Evolutionary conservation across 345 rosid genomes (phyloP).

Genomic region (Syzygium aromaticum): DNA sequence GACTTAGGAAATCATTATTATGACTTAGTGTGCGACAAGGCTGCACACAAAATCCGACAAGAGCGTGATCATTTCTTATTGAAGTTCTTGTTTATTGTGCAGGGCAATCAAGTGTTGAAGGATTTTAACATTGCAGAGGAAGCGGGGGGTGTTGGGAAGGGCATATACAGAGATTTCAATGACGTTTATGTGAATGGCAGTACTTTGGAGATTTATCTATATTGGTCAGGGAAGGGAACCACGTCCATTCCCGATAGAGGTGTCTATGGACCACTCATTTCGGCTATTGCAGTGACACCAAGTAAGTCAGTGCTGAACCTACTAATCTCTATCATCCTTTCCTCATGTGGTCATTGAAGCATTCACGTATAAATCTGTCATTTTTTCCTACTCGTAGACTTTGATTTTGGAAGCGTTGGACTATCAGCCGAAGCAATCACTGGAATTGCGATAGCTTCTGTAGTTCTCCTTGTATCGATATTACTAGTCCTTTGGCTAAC

Average conservation of each 20-base stretch:
- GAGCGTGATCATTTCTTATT: not conserved
- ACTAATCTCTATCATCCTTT: not conserved
- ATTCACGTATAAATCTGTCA: fast-evolving
- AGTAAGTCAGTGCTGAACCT: slow-evolving; percentile 29
- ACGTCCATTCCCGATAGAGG: slow-evolving; percentile 50
- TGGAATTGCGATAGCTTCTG: slow-evolving; percentile 56
- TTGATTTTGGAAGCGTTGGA: slow-evolving; percentile 43
- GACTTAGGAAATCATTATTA: too few relatives aligned
- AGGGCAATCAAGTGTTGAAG: slow-evolving; percentile 46
- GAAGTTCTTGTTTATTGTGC: not conserved
- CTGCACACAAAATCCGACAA: not conserved
- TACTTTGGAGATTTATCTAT: slow-evolving; percentile 68
- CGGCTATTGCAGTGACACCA: slow-evolving; percentile 70
- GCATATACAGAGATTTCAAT: slow-evolving; percentile 12
- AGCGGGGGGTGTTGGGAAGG: slow-evolving; percentile 63
- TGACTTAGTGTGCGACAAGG: not conserved
- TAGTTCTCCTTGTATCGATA: slow-evolving; percentile 26
- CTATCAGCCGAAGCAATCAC: slow-evolving; percentile 54
- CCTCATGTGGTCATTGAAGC: not conserved
- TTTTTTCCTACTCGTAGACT: slow-evolving; percentile 34
- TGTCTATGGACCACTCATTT: slow-evolving; percentile 84
- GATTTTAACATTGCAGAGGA: slow-evolving; percentile 55
- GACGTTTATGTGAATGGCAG: slow-evolving; percentile 35
- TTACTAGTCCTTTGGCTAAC: slow-evolving; percentile 27
- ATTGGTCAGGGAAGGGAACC: slow-evolving; percentile 90